phyloP scores from a whole-genome alignment of 306 rosid species.

The Urtica urens region DNA sequence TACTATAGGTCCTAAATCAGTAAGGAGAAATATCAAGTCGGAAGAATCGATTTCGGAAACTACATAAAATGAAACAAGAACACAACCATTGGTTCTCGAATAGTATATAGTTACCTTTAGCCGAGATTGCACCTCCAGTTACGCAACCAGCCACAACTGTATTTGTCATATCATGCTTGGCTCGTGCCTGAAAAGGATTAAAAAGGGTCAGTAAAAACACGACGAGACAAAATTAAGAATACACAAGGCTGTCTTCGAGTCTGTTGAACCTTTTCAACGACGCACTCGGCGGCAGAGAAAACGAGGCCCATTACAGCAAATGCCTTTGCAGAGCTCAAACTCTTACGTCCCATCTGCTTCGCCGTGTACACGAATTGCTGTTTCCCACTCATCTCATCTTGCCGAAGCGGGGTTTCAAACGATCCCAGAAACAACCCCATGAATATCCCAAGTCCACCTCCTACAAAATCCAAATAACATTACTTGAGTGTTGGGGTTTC shows the following conservation, averaged over 20 bases:
- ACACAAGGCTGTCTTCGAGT: slow-evolving; percentile 10
- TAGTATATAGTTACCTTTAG: slow-evolving; percentile 48
- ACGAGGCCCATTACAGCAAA: slow-evolving; percentile 89
- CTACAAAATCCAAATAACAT: slow-evolving; percentile 27
- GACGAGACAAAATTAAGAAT: too few relatives aligned
- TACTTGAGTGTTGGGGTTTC: too few relatives aligned
- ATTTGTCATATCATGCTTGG: slow-evolving; percentile 74
- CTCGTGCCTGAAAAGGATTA: slow-evolving; percentile 47
- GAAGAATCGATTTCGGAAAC: too few relatives aligned
- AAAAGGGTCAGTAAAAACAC: slow-evolving; percentile 6
- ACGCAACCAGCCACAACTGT: slow-evolving; percentile 82
- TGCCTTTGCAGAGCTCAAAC: slow-evolving; percentile 85
- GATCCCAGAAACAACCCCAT: slow-evolving; percentile 90
- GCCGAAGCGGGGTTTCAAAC: slow-evolving; percentile 62
- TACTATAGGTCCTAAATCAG: too few relatives aligned
- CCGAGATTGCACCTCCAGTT: slow-evolving; percentile 84
- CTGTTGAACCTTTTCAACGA: slow-evolving; percentile 61
- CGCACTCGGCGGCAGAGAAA: slow-evolving; percentile 95
- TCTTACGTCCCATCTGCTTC: slow-evolving; percentile 87
- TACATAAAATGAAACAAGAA: too few relatives aligned
- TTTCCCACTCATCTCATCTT: slow-evolving; percentile 63
- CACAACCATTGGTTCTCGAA: too few relatives aligned
- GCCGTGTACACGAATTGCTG: slow-evolving; percentile 66
- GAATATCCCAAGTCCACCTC: slow-evolving; percentile 84
- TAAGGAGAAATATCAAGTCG: too few relatives aligned